Evolutionary conservation across 2,329 filamentous ascomycete species (phyloP), one percentile per base, ranked within the genome.

Genomic region (Ramichloridium luteum): DNA sequence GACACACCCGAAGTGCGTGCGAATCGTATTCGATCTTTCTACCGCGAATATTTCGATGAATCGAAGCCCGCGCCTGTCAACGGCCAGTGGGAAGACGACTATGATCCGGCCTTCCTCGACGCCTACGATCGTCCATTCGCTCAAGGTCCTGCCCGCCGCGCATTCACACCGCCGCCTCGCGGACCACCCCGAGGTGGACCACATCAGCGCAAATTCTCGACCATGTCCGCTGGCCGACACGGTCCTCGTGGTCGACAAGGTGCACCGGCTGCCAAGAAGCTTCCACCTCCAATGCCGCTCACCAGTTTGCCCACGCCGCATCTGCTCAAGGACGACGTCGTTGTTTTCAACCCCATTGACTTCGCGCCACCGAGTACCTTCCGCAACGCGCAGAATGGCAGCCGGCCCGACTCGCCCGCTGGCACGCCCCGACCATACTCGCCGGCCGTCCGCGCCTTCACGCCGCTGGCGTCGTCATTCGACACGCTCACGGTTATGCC

Each of bases 11-110:
- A 96, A 57, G 77, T 88, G 50, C 76, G 90, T 49, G 90, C 90
- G 42, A 96, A 94, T 64, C 77, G 90, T 36, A 98, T 98, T 45
- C 74, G 90, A 55, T 98, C 90, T 3, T 98, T 98, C 65, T 98
- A 98, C 66, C 94, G 94, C 64, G 90, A 98, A 55, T 98, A 98
- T 62, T 98, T 98, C 48, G 90, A 96, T 44, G 88, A 94, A 25
- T 74, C 67, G 37, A 81, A 75, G 53, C 57, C 61, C 2, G 61
- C 59, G 25, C 53, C 54, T 9, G 49, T 39, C 4, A 30, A 40
- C 16, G 48, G 39, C 12, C 41, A 48, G 15, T 49, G 86, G 56
- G 77, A 81, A 40, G 80, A 86, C 48, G 80, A 88, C 47, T 82
- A 83, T 49, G 75, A 80, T 36, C 62, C 72, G 13, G 72, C 75